Percentiles rank a stretch among this genome's conserved stretches.
These are phyloP conservation scores for Venturiaceae sp. DNA, from an alignment of 2,329 filamentous ascomycete genomes.

Conservation along the genomic window DNA sequence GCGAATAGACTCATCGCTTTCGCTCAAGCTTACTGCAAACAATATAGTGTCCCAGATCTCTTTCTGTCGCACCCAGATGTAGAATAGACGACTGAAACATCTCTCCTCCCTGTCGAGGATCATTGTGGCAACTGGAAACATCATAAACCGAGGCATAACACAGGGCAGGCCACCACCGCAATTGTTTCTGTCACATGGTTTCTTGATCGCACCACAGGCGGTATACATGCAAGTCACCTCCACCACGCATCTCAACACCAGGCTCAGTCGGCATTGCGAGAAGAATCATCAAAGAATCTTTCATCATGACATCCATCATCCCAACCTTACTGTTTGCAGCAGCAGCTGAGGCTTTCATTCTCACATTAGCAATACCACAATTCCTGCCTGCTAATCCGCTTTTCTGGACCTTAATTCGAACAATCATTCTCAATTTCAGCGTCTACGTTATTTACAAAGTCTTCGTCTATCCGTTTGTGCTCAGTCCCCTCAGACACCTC, in stretches of 20 bases:
- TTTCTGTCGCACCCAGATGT: no score
- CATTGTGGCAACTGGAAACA: not conserved
- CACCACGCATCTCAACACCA: not conserved
- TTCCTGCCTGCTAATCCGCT: constrained; percentile 8
- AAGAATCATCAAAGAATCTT: no score
- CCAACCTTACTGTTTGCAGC: constrained; percentile 1
- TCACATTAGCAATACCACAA: constrained; percentile 3
- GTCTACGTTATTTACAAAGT: constrained; percentile 1
- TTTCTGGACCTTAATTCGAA: constrained; percentile 6
- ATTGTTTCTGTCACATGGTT: not conserved
- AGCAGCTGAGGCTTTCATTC: constrained; percentile 4
- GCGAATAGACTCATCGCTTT: no score
- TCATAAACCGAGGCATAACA: not conserved
- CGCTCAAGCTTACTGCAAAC: no score
- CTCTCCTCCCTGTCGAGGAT: not conserved
- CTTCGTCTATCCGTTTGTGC: constrained; percentile 9
- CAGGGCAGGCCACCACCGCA: not conserved
- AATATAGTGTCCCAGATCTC: no score
- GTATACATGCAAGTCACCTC: not conserved
- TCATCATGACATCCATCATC: not conserved
- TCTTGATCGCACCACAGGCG: not conserved
- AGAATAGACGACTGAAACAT: no score
- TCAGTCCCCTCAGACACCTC: constrained; percentile 29
- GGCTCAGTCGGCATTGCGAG: not conserved
- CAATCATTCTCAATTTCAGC: not conserved